A percentile compares a stretch with the other conserved stretches of the same genome.
Conservation (phyloP, 2,329 filamentous ascomycete species). For the Pleochaeta shiraiana region DNA sequence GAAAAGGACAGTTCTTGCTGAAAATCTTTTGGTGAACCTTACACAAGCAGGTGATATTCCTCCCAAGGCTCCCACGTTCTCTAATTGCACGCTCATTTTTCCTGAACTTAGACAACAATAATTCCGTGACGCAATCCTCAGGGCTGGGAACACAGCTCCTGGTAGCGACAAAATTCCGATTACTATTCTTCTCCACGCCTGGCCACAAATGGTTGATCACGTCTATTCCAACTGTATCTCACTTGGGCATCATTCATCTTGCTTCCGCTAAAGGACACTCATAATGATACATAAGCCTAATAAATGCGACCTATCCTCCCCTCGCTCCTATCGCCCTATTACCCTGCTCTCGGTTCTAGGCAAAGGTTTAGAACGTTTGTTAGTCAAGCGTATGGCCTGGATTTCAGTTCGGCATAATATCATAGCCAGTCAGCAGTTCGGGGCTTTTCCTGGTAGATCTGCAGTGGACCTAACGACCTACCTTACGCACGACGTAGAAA, state of each 20-base stretch:
- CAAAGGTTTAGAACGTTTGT: not conserved
- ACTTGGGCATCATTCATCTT: not conserved
- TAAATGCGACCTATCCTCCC: not conserved
- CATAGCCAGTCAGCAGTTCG: not conserved
- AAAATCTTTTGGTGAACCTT: not conserved
- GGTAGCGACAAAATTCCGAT: no score
- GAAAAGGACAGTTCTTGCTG: not conserved
- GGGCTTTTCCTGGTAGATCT: not conserved
- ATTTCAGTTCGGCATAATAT: not conserved
- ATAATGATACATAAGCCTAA: constrained; percentile 1
- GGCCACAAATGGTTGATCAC: not conserved
- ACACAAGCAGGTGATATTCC: not conserved
- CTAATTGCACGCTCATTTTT: no score
- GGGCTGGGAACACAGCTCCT: not conserved
- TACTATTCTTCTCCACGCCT: not conserved
- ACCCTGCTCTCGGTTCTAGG: not conserved
- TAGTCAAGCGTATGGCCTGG: not conserved
- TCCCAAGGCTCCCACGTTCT: not conserved
- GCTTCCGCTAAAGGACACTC: not conserved
- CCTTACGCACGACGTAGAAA: not conserved
- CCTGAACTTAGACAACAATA: not conserved
- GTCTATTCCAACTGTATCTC: not conserved
- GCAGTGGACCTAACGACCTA: not conserved
- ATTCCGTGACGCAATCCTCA: not conserved
- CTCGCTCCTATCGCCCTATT: not conserved